phyloP scores from a whole-genome alignment of 2,329 filamentous ascomycete species.

The Dryadomyces quercus-mongolicae region DNA sequence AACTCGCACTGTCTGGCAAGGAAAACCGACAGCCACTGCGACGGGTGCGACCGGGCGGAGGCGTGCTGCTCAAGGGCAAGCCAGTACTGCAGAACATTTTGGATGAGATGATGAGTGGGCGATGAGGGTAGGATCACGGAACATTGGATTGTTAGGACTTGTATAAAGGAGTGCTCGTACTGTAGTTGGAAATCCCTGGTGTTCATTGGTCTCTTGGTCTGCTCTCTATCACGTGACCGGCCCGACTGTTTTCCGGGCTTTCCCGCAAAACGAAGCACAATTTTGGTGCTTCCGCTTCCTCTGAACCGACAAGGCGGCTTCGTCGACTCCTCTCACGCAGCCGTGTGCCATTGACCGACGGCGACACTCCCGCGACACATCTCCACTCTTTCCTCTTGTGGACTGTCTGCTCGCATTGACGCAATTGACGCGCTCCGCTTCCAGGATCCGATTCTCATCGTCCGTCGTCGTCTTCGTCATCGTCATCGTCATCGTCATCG shows the following conservation, averaged over 20 bases:
- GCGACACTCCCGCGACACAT: background rate
- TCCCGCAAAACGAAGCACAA: background rate
- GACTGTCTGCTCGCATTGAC: too few species aligned
- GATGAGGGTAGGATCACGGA: background rate
- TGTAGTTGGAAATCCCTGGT: background rate
- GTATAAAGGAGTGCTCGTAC: background rate
- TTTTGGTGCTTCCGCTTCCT: background rate
- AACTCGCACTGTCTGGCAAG: constrained; percentile 19
- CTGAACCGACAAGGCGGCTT: background rate
- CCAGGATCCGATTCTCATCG: too few species aligned
- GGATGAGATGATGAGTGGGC: constrained; percentile 46
- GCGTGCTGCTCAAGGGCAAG: constrained; percentile 51
- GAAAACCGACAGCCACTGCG: constrained; percentile 37
- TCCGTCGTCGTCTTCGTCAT: too few species aligned
- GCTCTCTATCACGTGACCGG: background rate
- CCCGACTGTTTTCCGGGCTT: background rate
- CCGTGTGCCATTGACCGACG: background rate
- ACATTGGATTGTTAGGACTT: background rate
- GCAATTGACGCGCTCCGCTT: too few species aligned
- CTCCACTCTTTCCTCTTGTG: background rate
- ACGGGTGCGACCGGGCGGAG: constrained; percentile 45
- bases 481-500: too few species aligned
- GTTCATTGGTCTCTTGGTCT: background rate
- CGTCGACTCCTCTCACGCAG: background rate
- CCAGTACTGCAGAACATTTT: constrained; percentile 65